phyloP scores from a whole-genome alignment of 306 rosid genomes.

The Sindora glabra region DNA sequence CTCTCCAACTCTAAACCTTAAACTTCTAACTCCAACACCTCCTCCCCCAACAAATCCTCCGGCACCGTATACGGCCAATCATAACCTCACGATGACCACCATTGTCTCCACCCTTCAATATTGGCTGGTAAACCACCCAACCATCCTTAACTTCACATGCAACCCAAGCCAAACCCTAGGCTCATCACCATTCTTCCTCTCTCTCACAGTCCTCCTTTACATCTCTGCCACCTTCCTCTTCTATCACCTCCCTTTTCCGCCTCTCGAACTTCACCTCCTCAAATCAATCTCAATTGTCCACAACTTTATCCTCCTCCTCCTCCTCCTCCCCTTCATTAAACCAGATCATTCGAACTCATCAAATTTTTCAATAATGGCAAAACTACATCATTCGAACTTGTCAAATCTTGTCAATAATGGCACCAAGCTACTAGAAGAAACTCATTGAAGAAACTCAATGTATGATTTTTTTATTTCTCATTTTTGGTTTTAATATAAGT shows the following conservation, averaged over 20 bases:
- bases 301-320: slow-evolving; percentile 50
- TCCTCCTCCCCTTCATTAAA: too few relatives aligned
- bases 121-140: slow-evolving; percentile 59
- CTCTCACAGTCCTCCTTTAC: slow-evolving; percentile 31
- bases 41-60: neutral
- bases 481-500: too few relatives aligned
- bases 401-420: too few relatives aligned
- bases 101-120: slow-evolving; percentile 17
- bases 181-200: slow-evolving; percentile 45
- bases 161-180: slow-evolving; percentile 30
- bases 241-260: slow-evolving; percentile 24
- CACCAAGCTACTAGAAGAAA: too few relatives aligned
- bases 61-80: too few relatives aligned
- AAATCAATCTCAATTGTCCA: slow-evolving; percentile 50
- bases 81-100: slow-evolving; percentile 1
- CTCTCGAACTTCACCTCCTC: slow-evolving; percentile 28
- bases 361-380: too few relatives aligned
- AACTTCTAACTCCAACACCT: neutral
- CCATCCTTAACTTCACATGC: slow-evolving; percentile 61
- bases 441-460: too few relatives aligned
- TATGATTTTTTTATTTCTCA: too few relatives aligned
- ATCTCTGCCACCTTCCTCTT: slow-evolving; percentile 51
- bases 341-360: too few relatives aligned
- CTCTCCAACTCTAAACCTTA: neutral
- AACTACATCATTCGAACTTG: too few relatives aligned